Base-by-base conservation (phyloP, 2,329 filamentous ascomycete genomes). In the Exophiala mesophila region DNA sequence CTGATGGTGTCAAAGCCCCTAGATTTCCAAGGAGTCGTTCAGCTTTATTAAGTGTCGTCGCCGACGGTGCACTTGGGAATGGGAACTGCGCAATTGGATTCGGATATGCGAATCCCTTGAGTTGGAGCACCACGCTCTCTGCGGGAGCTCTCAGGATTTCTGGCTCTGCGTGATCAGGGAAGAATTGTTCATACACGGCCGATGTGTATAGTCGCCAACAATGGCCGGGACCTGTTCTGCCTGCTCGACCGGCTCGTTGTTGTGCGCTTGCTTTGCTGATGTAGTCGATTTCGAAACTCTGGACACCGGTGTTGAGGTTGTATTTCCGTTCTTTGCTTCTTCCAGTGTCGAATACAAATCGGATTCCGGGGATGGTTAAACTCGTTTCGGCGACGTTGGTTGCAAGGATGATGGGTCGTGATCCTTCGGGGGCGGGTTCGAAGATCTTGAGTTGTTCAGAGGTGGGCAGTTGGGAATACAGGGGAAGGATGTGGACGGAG, bases 331-430 rank as follows among this genome's bases (percentile, higher is more conserved):
- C 89, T 63, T 98, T 98, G 24, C 86, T 84, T 36, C 94, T 77
- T 23, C 92, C 92, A 53, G 86, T 89, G 63, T 97, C 90, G 50
- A 98, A 96, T 6, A 98, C 92, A 59, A 96, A 98, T 47, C 87
- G 80, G 48, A 94, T 89, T 2, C 88, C 89, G 0, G 92, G 90
- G 44, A 98, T 98, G 1, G 92, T 98, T 60, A 98, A 74, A 77
- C 86, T 94, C 0, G 92, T 98, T 65, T 98, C 92, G 0, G 92
- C 92, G 32, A 98, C 88, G 63, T 98, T 98, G 31, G 92, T 98
- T 1, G 92, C 88, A 29, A 98, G 68, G 3, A 98, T 84, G 38
- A 98, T 85, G 17, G 92, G 76, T 6, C 92, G 80, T 6, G 85
- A 85, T 12, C 85, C 85, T 41, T 89, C 84, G 1, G 90, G 89